Conservation (phyloP, 108 stramenopile genomes). For the Cylindrotheca fusiformis region DNA sequence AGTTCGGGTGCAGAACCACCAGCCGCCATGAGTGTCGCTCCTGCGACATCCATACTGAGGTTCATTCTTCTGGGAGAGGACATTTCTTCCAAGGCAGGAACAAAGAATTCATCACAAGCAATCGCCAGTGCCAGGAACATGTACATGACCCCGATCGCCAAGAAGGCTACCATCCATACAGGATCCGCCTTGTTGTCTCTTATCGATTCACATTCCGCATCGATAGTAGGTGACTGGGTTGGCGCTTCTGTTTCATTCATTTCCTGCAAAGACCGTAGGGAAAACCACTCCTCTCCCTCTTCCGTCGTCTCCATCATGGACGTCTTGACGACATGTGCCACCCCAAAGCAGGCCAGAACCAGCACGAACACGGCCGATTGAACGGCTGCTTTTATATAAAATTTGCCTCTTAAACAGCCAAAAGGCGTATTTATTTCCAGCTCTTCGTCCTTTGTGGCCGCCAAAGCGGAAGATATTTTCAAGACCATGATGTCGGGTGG, state of each 20-base stretch:
- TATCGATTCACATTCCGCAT: not conserved
- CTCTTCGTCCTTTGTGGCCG: not conserved
- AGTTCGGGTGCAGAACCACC: constrained; percentile 84
- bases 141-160: constrained; percentile 63
- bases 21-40: constrained; percentile 78
- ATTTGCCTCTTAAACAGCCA: constrained; percentile 29
- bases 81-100: constrained; percentile 82
- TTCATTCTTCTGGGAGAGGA: constrained; percentile 45
- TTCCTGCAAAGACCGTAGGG: not conserved
- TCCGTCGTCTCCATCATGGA: not conserved
- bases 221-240: not conserved
- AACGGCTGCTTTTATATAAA: constrained; percentile 38
- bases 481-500: too few species aligned
- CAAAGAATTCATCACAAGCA: constrained; percentile 86
- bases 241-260: not conserved
- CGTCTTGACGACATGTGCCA: constrained; percentile 11
- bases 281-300: not conserved
- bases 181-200: constrained; percentile 23
- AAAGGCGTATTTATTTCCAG: constrained; percentile 19
- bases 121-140: constrained; percentile 85
- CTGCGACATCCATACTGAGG: constrained; percentile 79
- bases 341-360: constrained; percentile 20
- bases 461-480: too few species aligned
- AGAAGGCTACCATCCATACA: constrained; percentile 35
- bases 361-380: constrained; percentile 37